Conservation (phyloP, 1,284 basidiomycete species). For the Microbotryum violaceum region DNA sequence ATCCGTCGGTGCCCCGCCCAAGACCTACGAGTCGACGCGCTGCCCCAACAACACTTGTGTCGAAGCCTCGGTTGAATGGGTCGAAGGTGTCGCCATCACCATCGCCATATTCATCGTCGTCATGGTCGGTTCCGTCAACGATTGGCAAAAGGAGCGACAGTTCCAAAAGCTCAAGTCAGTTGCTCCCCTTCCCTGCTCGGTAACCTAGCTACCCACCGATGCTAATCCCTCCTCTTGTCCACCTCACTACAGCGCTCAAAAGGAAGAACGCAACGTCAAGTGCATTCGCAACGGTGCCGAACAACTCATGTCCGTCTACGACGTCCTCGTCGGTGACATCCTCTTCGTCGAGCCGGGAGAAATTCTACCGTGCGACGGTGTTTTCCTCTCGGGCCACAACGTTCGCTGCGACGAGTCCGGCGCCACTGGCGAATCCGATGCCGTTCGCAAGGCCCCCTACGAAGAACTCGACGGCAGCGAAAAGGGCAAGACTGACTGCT, state of each 20-base stretch:
- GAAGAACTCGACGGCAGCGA: conserved; percentile 58
- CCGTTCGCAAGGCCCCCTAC: conserved; percentile 80
- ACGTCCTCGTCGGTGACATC: conserved; percentile 89
- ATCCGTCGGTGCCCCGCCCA: conserved; percentile 67
- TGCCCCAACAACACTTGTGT: conserved; percentile 37
- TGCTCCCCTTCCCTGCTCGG: neutral
- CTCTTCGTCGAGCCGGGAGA: conserved; percentile 90
- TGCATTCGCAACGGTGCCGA: conserved; percentile 79
- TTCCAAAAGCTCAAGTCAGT: conserved; percentile 70
- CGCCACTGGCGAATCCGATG: conserved; percentile 92
- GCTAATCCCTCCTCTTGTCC: neutral
- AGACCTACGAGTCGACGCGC: conserved; percentile 45
- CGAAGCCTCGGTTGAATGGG: conserved; percentile 66
- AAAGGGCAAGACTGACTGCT: conserved; percentile 71
- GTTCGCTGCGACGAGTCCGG: conserved; percentile 94
- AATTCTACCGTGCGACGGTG: conserved; percentile 87
- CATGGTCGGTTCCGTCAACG: conserved; percentile 77
- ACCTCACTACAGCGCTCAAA: conserved; percentile 55
- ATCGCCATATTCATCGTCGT: conserved; percentile 81
- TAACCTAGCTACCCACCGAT: neutral
- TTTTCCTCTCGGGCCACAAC: conserved; percentile 86
- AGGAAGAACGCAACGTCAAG: conserved; percentile 89
- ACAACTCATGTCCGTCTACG: conserved; percentile 72
- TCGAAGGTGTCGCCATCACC: conserved; percentile 95
- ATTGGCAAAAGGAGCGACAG: conserved; percentile 96